These are phyloP conservation scores for Colletotrichum spinosum DNA, from an alignment of 2,329 filamentous ascomycete genomes.

Conservation along the genomic window DNA sequence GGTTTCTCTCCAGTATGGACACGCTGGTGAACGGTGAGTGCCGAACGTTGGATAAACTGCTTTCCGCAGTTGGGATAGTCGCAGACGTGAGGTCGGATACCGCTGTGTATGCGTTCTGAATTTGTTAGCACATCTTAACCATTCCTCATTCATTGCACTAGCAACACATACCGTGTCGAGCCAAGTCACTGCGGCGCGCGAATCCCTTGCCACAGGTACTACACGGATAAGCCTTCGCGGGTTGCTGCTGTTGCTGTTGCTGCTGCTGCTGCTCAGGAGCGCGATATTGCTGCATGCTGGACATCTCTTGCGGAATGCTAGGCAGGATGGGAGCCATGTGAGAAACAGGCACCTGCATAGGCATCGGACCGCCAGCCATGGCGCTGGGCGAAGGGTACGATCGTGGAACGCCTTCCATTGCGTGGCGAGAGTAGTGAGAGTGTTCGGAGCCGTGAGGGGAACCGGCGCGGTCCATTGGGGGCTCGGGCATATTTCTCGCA, in stretches of 20 bases:
- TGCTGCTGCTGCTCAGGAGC: slow-evolving; percentile 36
- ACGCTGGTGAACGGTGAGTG: slow-evolving; percentile 92
- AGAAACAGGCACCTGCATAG: slow-evolving; percentile 57
- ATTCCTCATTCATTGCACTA: not conserved
- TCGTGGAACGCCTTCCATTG: slow-evolving; percentile 57
- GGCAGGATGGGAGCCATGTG: slow-evolving; percentile 51
- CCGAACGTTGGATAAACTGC: slow-evolving; percentile 96
- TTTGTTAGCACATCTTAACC: slow-evolving; percentile 40
- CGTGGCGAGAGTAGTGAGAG: slow-evolving; percentile 64
- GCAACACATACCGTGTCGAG: slow-evolving; percentile 84
- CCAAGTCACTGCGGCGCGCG: slow-evolving; percentile 91
- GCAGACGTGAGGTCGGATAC: slow-evolving; percentile 90
- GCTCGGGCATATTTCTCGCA: slow-evolving; percentile 40
- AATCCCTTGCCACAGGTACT: slow-evolving; percentile 92
- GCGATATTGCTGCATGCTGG: slow-evolving; percentile 41
- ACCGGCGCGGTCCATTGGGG: slow-evolving; percentile 63
- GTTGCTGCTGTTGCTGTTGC: slow-evolving; percentile 35
- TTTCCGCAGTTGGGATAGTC: slow-evolving; percentile 91
- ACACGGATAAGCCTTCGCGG: slow-evolving; percentile 71
- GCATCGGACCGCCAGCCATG: slow-evolving; percentile 54
- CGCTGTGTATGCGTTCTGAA: slow-evolving; percentile 93
- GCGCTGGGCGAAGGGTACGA: slow-evolving; percentile 65
- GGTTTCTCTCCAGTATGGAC: slow-evolving; percentile 99
- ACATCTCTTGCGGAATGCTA: slow-evolving; percentile 50
- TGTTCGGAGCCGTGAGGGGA: slow-evolving; percentile 71